Evolutionary conservation across 78 protist genomes (phyloP), one percentile per base, ranked within the genome.

Genomic region (Speleostelium caveatum): DNA sequence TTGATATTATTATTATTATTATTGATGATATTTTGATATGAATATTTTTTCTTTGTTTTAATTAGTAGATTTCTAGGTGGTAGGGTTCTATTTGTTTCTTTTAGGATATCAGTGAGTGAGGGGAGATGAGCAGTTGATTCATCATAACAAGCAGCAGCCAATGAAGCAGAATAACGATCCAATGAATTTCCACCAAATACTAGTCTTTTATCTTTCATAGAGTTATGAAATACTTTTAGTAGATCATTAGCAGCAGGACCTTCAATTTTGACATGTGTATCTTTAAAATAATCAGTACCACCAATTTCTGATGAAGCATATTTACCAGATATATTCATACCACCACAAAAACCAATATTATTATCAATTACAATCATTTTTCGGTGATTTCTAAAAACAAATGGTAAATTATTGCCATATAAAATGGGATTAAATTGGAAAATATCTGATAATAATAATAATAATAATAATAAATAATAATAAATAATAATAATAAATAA

Each of bases 271-370:
- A 69, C 75, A 62, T 88, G 94, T 17, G 94, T 88, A 28, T 88
- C 94, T 1, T 87, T 21, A 26, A 78, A 88, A 53, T 78, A 88
- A 26, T 58, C 73, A 8, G 19, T 67, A 16, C 94, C 94, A 41
- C 87, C 87, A 14, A 88, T 35, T 22, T 42, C 32, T 21, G 63
- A 41, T 3, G 78, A 59, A 3, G 87, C 94, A 73, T 88, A 88
- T 32, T 88, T 85, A 12, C 75, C 75, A 24, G 86, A 68, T 26
- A 91, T 79, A 65, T 91, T 91, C 95, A 91, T 91, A 42, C 95
- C 95, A 60, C 95, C 95, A 71, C 89, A 79, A 71, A 75, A 91
- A 2, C 87, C 95, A 58, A 45, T 26, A 22, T 41, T 65, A 6
- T 72, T 61, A 42, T 91, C 95, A 3, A 79, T 69, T 5, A 91